phyloP scores from a whole-genome alignment of 768 basidiomycete species.

The Hortiboletus flavorubellus region DNA sequence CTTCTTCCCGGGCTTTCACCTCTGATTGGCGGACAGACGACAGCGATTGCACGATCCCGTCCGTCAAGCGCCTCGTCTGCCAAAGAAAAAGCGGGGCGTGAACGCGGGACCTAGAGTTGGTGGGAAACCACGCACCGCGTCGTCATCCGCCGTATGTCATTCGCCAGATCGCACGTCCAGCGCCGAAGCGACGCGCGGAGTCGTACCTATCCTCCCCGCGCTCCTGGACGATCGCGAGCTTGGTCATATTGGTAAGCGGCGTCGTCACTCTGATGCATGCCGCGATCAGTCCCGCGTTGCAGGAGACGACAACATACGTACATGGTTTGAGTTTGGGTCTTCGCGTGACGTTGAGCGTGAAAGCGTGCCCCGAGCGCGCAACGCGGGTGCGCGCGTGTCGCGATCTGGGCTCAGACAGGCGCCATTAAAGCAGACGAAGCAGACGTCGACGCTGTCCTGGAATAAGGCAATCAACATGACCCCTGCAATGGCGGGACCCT shows the following conservation, averaged over 20 bases:
- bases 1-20: no score
- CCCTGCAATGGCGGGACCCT: no score
- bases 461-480: no score
- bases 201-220: conserved; percentile 89
- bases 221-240: conserved; percentile 84
- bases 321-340: conserved; percentile 47
- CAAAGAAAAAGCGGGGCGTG: no score
- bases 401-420: conserved; percentile 64
- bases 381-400: conserved; percentile 76
- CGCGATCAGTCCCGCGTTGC: not conserved
- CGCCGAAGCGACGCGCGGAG: conserved; percentile 60
- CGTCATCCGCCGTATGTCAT: conserved; percentile 39
- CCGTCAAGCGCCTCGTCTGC: no score
- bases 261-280: conserved; percentile 53
- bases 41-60: no score
- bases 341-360: conserved; percentile 80
- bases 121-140: conserved; percentile 31
- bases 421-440: no score
- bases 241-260: conserved; percentile 86
- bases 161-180: conserved; percentile 63
- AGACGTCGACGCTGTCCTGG: no score
- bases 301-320: conserved; percentile 48
- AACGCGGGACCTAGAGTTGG: no score
- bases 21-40: no score
- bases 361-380: conserved; percentile 66